A percentile compares a stretch with the other conserved stretches of the same genome.
These are phyloP conservation scores for Asterochloris erici DNA, from an alignment of 139 green algal species.

Conservation along the genomic window DNA sequence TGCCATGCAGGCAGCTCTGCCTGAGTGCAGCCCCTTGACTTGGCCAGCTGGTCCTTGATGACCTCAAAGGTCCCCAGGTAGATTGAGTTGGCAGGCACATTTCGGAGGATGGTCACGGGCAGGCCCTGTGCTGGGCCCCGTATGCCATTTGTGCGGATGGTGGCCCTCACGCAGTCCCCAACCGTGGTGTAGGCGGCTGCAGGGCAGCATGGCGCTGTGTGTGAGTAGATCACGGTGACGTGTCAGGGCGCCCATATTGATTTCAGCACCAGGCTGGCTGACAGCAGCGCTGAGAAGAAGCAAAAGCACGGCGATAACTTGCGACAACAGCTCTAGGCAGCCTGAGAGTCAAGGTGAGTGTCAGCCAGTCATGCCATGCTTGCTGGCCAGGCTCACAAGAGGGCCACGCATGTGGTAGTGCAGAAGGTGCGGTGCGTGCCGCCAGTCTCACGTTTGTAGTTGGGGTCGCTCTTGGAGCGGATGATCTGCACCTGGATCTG, in stretches of 20 bases:
- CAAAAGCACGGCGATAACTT: too few relatives aligned
- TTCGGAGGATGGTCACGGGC: constrained; percentile 78
- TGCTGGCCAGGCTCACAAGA: too few relatives aligned
- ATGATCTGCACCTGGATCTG: constrained; percentile 96
- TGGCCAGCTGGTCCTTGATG: constrained; percentile 63
- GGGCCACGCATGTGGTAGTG: background rate
- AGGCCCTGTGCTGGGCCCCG: constrained; percentile 86
- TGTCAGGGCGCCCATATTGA: background rate
- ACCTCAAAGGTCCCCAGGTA: constrained; percentile 94
- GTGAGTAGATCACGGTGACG: background rate
- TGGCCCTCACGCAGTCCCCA: constrained; percentile 58
- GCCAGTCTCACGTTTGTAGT: constrained; percentile 71
- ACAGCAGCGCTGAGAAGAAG: too few relatives aligned
- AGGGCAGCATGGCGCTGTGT: background rate
- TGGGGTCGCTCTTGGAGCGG: constrained; percentile 63
- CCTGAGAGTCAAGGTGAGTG: too few relatives aligned
- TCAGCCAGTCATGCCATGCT: background rate
- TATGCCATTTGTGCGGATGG: constrained; percentile 69
- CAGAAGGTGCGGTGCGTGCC: background rate
- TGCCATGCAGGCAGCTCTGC: constrained; percentile 20
- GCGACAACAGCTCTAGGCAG: too few relatives aligned
- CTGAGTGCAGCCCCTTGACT: constrained; percentile 27
- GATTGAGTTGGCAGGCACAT: constrained; percentile 88
- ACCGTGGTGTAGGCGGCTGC: constrained; percentile 85
- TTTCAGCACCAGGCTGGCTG: background rate